Conservation (phyloP, 202 grass and related monocot genomes). For the Saccharum hybrid region DNA sequence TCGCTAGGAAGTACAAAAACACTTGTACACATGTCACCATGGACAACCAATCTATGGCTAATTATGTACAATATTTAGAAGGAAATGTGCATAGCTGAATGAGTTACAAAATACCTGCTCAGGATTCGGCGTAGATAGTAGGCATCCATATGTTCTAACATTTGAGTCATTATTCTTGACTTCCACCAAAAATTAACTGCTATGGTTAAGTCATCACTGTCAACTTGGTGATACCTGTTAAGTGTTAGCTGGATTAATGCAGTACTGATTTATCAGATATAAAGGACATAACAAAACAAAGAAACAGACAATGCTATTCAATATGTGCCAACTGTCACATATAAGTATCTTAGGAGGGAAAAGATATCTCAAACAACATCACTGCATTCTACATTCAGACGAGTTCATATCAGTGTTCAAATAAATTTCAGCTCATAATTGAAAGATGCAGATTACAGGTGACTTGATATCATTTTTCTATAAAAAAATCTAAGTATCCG, state of each 20-base stretch:
- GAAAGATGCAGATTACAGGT: constrained; percentile 14
- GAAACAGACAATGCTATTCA: background rate
- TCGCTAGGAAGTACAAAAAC: background rate
- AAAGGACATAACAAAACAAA: constrained; percentile 17
- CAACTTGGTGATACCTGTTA: constrained; percentile 96
- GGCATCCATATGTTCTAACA: constrained; percentile 95
- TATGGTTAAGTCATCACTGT: constrained; percentile 93
- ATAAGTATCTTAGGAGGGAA: constrained; percentile 9
- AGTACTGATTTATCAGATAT: constrained; percentile 17
- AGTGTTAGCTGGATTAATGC: constrained; percentile 21
- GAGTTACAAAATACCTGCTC: constrained; percentile 72
- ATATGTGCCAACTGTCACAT: background rate
- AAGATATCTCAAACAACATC: background rate
- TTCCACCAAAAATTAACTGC: constrained; percentile 97
- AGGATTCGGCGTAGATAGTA: constrained; percentile 86
- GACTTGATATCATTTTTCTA: background rate
- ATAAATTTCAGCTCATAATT: background rate
- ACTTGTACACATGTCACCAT: background rate
- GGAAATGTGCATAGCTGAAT: constrained; percentile 19
- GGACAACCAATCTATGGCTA: constrained; percentile 10
- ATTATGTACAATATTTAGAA: constrained; percentile 20
- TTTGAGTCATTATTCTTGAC: constrained; percentile 79
- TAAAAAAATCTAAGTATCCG: background rate
- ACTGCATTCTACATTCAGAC: background rate
- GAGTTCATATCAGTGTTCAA: background rate